Conservation (phyloP, 176 grass and related monocot genomes). For the Oryza rufipogon region DNA sequence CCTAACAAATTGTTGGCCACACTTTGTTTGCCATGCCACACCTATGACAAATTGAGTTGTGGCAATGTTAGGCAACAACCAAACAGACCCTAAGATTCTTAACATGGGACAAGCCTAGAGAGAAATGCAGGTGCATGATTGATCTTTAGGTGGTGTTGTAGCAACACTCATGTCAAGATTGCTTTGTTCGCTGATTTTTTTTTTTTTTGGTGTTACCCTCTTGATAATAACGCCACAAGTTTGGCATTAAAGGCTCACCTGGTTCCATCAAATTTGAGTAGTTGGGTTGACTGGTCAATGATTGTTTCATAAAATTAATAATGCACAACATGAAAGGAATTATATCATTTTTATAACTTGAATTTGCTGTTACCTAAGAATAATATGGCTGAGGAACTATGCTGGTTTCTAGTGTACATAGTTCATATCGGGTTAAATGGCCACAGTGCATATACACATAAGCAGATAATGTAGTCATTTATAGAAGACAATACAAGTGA, state of each 20-base stretch:
- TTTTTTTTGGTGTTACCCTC: neutral
- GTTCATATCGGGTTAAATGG: neutral
- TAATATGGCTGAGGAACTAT: neutral
- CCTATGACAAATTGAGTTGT: no score
- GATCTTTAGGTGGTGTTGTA: neutral
- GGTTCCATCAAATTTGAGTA: neutral
- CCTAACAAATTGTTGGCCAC: no score
- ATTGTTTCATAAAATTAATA: constrained; percentile 16
- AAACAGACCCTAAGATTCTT: neutral
- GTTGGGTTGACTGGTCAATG: neutral
- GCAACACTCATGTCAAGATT: neutral
- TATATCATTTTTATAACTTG: constrained; percentile 23
- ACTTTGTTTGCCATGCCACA: no score
- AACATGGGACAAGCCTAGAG: constrained; percentile 1
- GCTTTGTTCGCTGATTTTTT: neutral
- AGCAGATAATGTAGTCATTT: neutral
- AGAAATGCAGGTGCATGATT: constrained; percentile 19
- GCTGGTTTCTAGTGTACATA: neutral
- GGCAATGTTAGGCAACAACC: no score
- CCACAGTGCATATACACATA: neutral
- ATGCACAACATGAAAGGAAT: neutral
- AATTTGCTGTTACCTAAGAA: neutral
- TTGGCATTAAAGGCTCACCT: neutral
- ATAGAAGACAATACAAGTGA: no score
- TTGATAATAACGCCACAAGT: neutral